These are phyloP conservation scores for Apiospora kogelbergensis DNA, from an alignment of 2,329 filamentous ascomycete genomes.

Conservation along the genomic window DNA sequence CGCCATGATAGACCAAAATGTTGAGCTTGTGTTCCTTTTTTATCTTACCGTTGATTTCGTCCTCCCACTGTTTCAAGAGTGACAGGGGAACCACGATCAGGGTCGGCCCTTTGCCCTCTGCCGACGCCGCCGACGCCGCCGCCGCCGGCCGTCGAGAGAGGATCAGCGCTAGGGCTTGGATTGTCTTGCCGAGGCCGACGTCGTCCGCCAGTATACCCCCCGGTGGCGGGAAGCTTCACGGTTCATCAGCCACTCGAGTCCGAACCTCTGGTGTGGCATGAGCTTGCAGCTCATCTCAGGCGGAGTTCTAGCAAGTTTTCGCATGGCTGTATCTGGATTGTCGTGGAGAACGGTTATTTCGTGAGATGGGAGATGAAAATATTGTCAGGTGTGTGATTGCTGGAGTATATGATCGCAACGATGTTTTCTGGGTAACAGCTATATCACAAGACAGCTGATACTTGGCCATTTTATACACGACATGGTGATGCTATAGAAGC, in stretches of 20 bases:
- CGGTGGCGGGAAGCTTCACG: slow-evolving; percentile 25
- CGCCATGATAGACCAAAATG: slow-evolving; percentile 26
- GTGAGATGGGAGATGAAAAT: too few relatives aligned
- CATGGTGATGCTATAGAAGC: too few relatives aligned
- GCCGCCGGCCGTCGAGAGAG: slow-evolving; percentile 18
- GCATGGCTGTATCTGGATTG: too few relatives aligned
- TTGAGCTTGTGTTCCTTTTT: slow-evolving; percentile 25
- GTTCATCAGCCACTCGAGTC: slow-evolving; percentile 29
- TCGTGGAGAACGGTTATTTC: too few relatives aligned
- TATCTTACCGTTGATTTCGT: slow-evolving; percentile 24
- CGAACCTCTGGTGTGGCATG: slow-evolving; percentile 28
- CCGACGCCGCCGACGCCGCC: background rate
- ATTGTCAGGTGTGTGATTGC: too few relatives aligned
- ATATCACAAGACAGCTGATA: too few relatives aligned
- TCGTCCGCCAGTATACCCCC: slow-evolving; percentile 30
- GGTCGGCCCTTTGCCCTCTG: slow-evolving; percentile 22
- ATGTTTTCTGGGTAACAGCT: too few relatives aligned
- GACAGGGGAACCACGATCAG: slow-evolving; percentile 21
- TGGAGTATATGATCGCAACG: too few relatives aligned
- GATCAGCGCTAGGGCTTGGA: slow-evolving; percentile 30
- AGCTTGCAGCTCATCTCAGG: slow-evolving; percentile 22
- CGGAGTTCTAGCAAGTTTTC: too few relatives aligned
- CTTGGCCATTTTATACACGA: too few relatives aligned
- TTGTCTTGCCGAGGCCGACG: slow-evolving; percentile 32
- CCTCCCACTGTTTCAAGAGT: slow-evolving; percentile 12